These are phyloP conservation scores for Stenogyne calaminthoides DNA, from an alignment of 305 asterid species.

Conservation along the genomic window DNA sequence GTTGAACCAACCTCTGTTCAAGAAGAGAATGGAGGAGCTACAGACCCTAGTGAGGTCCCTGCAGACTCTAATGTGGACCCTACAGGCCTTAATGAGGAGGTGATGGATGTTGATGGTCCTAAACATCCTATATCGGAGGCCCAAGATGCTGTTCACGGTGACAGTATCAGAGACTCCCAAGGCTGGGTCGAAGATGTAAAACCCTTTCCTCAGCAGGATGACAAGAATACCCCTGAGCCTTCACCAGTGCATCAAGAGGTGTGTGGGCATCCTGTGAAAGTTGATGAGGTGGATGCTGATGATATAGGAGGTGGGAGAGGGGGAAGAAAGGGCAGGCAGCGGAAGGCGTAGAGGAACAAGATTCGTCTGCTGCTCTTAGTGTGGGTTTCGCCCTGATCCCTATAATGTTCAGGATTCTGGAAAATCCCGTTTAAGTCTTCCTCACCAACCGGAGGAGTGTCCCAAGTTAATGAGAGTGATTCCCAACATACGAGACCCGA, in stretches of 20 bases:
- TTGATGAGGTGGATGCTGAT: slow-evolving; percentile 27
- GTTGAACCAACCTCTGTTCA: slow-evolving; percentile 30
- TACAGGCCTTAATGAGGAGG: slow-evolving; percentile 30
- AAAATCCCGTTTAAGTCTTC: slow-evolving; percentile 29
- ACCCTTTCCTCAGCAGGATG: slow-evolving; percentile 30
- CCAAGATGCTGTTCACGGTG: slow-evolving; percentile 29
- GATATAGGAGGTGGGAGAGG: slow-evolving; percentile 23
- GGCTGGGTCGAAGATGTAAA: slow-evolving; percentile 26
- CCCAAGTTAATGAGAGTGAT: slow-evolving; percentile 23
- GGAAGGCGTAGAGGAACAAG: slow-evolving; percentile 27
- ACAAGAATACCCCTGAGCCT: slow-evolving; percentile 13
- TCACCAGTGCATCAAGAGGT: slow-evolving; percentile 23
- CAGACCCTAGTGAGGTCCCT: not conserved
- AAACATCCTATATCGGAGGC: slow-evolving; percentile 34
- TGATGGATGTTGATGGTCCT: slow-evolving; percentile 28
- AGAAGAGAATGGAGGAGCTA: slow-evolving; percentile 38
- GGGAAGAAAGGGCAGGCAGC: slow-evolving; percentile 35
- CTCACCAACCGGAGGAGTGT: slow-evolving; percentile 34
- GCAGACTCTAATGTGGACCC: not conserved
- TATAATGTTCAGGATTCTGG: slow-evolving; percentile 26
- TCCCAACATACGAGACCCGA: slow-evolving; percentile 20
- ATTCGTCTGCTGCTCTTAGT: slow-evolving; percentile 20
- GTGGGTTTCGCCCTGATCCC: slow-evolving; percentile 28
- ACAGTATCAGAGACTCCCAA: slow-evolving; percentile 25
- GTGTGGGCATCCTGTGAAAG: slow-evolving; percentile 25